phyloP scores from a whole-genome alignment of 768 basidiomycete species.

The Baorangia bicolor region DNA sequence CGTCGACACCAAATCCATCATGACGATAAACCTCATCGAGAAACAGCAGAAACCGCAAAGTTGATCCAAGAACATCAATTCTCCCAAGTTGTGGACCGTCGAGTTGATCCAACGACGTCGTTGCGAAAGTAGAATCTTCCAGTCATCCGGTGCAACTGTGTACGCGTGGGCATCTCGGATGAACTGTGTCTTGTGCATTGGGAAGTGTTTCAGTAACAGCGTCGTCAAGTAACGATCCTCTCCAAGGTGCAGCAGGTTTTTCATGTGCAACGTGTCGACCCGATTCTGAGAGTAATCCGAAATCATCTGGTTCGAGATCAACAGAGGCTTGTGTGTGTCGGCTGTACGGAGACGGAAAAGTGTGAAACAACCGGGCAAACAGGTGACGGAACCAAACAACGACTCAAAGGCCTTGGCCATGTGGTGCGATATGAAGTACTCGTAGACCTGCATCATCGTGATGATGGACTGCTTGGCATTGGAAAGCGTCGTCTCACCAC shows the following conservation, averaged over 20 bases:
- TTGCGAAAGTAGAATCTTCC: constrained; percentile 91
- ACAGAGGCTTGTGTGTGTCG: constrained; percentile 92
- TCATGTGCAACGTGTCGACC: constrained; percentile 97
- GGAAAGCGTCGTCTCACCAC: constrained; percentile 90
- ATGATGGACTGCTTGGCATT: constrained; percentile 95
- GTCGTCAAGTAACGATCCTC: constrained; percentile 99
- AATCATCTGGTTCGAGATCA: constrained; percentile 89
- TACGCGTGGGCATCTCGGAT: constrained; percentile 91
- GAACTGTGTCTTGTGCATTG: constrained; percentile 91
- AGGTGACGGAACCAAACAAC: constrained; percentile 96
- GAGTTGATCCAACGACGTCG: constrained; percentile 99
- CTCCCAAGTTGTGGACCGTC: constrained; percentile 94
- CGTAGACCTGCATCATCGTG: constrained; percentile 99
- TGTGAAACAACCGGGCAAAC: constrained; percentile 98
- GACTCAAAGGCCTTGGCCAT: constrained; percentile 98
- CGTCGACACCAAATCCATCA: constrained; percentile 92
- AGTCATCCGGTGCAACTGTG: constrained; percentile 95
- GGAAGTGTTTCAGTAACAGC: constrained; percentile 93
- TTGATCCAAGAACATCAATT: constrained; percentile 87
- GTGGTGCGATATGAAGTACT: constrained; percentile 99
- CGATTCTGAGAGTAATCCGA: constrained; percentile 94
- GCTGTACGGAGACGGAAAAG: constrained; percentile 93
- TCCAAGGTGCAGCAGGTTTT: constrained; percentile 95
- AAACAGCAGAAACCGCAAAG: constrained; percentile 98
- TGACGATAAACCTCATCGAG: constrained; percentile 97